These are phyloP conservation scores for Neofusicoccum ribis DNA, from an alignment of 2,329 filamentous ascomycete genomes.

Conservation along the genomic window DNA sequence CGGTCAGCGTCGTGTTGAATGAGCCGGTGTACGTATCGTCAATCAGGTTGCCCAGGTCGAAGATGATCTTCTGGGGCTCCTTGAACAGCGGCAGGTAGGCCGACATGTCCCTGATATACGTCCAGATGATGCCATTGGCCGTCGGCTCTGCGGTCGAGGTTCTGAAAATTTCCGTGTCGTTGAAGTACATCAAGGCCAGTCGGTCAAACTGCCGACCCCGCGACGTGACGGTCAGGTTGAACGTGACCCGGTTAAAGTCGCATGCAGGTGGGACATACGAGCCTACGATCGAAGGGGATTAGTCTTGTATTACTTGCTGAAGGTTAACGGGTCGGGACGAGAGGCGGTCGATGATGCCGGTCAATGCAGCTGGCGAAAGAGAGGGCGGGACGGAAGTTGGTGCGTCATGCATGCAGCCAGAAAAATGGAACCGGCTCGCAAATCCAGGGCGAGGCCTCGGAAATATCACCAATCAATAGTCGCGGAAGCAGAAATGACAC, in stretches of 20 bases:
- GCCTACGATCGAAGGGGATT: slow-evolving; percentile 42
- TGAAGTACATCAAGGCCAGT: slow-evolving; percentile 72
- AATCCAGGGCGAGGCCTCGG: slow-evolving; percentile 1
- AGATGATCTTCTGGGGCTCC: slow-evolving; percentile 70
- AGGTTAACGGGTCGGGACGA: slow-evolving; percentile 17
- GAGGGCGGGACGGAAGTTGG: not conserved
- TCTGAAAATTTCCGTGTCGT: slow-evolving; percentile 77
- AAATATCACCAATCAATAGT: not conserved
- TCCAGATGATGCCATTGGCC: slow-evolving; percentile 69
- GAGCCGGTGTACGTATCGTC: slow-evolving; percentile 69
- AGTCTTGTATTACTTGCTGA: slow-evolving; percentile 9
- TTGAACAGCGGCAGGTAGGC: slow-evolving; percentile 69
- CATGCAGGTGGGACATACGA: slow-evolving; percentile 67
- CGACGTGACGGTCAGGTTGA: slow-evolving; percentile 75
- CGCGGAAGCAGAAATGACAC: slow-evolving; percentile 15
- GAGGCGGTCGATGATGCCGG: slow-evolving; percentile 5
- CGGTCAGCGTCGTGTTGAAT: slow-evolving; percentile 73
- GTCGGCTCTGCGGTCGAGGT: slow-evolving; percentile 82
- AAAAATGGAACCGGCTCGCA: not conserved
- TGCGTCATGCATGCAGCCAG: not conserved
- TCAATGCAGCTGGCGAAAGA: slow-evolving; percentile 4
- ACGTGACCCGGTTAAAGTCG: slow-evolving; percentile 70
- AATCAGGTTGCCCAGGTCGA: slow-evolving; percentile 75
- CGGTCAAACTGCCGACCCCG: slow-evolving; percentile 75
- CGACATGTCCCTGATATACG: slow-evolving; percentile 77